Evolutionary conservation across 345 rosid genomes (phyloP).

Genomic region (Bruguiera gymnorhiza): DNA sequence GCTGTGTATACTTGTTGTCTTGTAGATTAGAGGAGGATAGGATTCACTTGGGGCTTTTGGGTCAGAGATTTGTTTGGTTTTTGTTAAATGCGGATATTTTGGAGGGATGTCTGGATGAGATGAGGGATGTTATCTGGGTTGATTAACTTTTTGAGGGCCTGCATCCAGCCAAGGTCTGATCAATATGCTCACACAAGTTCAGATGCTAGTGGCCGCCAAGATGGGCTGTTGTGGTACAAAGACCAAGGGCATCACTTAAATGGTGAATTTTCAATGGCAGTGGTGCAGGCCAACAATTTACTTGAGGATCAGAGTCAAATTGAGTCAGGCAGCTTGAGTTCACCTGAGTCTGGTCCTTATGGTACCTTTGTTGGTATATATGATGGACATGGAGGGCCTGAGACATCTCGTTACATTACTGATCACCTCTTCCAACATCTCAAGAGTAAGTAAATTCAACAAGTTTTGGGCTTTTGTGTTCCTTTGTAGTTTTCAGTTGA

Average conservation of each 20-base stretch:
- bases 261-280: slow-evolving; percentile 95
- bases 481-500: slow-evolving; percentile 7
- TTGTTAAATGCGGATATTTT: slow-evolving; percentile 47
- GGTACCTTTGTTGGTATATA: slow-evolving; percentile 90
- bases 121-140: slow-evolving; percentile 95
- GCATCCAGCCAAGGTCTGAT: slow-evolving; percentile 77
- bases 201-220: slow-evolving; percentile 71
- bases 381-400: slow-evolving; percentile 93
- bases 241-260: slow-evolving; percentile 66
- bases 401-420: slow-evolving; percentile 71
- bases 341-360: slow-evolving; percentile 53
- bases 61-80: slow-evolving; percentile 17
- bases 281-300: slow-evolving; percentile 84
- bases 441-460: slow-evolving; percentile 47
- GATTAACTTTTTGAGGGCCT: slow-evolving; percentile 76
- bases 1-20: slow-evolving; percentile 18
- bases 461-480: slow-evolving; percentile 7
- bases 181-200: slow-evolving; percentile 48
- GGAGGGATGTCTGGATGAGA: slow-evolving; percentile 65
- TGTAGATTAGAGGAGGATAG: slow-evolving; percentile 17
- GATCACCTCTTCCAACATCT: slow-evolving; percentile 77
- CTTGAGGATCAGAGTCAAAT: slow-evolving; percentile 93
- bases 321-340: slow-evolving; percentile 73
- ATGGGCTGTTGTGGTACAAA: slow-evolving; percentile 77
- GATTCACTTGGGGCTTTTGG: slow-evolving; percentile 11